Percentiles rank a stretch among this genome's conserved stretches.
Conservation (phyloP, 768 basidiomycete genomes). For the Pleurotus eryngii region DNA sequence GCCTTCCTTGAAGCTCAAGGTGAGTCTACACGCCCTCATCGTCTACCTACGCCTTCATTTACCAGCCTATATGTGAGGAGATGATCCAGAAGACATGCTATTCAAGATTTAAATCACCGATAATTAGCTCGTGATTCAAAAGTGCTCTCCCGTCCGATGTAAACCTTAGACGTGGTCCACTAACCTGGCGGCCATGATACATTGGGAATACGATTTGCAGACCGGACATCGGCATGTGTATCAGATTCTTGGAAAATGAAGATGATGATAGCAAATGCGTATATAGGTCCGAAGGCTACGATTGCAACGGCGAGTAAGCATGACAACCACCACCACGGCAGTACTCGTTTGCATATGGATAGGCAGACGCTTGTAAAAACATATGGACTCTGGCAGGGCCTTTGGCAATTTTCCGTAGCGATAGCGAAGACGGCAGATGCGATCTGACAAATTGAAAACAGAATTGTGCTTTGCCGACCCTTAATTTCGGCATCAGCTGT, state of each 20-base stretch:
- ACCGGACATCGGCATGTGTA: neutral
- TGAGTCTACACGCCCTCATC: too few species aligned
- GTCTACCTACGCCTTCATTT: too few species aligned
- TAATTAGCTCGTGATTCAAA: too few species aligned
- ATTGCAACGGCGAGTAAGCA: conserved; percentile 58
- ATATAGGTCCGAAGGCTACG: conserved; percentile 66
- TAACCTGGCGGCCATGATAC: neutral
- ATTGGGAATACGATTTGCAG: neutral
- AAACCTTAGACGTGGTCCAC: neutral
- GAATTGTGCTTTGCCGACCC: neutral
- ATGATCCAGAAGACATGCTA: too few species aligned
- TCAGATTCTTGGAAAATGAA: neutral
- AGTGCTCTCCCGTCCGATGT: neutral
- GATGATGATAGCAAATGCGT: neutral
- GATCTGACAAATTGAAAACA: conserved; percentile 48
- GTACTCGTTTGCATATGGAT: conserved; percentile 70
- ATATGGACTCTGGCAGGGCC: conserved; percentile 64
- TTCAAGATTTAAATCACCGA: too few species aligned
- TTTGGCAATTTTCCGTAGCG: conserved; percentile 77
- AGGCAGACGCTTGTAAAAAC: conserved; percentile 70
- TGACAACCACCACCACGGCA: conserved; percentile 49
- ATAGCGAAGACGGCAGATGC: conserved; percentile 52
- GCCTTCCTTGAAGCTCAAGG: too few species aligned
- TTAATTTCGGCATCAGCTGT: conserved; percentile 2
- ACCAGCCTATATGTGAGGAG: too few species aligned